These are phyloP conservation scores for Gyrodon lividus DNA, from an alignment of 768 basidiomycete species.

Conservation along the genomic window DNA sequence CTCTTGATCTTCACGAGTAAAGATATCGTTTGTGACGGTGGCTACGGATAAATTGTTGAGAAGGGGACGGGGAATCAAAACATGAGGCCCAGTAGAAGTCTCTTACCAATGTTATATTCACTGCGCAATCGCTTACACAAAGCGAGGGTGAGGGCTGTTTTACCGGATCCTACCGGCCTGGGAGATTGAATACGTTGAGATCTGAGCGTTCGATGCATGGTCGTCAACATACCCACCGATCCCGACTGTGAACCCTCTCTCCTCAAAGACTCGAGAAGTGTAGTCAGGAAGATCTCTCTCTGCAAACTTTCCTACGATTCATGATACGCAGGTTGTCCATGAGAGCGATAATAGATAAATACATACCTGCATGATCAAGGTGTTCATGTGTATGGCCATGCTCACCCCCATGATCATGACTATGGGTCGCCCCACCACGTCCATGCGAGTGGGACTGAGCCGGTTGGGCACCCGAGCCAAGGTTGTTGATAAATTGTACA, in stretches of 20 bases:
- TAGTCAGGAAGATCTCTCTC: slow-evolving; percentile 94
- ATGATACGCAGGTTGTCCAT: neutral
- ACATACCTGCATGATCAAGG: slow-evolving; percentile 80
- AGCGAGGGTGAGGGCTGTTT: slow-evolving; percentile 91
- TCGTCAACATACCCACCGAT: slow-evolving; percentile 79
- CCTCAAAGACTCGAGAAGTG: slow-evolving; percentile 76
- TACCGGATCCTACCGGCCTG: slow-evolving; percentile 97
- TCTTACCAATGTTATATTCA: slow-evolving; percentile 87
- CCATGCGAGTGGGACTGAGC: slow-evolving; percentile 53
- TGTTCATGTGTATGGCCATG: slow-evolving; percentile 97
- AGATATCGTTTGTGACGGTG: slow-evolving; percentile 99
- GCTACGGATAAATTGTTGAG: slow-evolving; percentile 44
- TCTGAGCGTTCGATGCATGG: neutral
- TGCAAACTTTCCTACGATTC: slow-evolving; percentile 72
- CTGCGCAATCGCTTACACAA: slow-evolving; percentile 80
- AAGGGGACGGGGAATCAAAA: slow-evolving; percentile 1
- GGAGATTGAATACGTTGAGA: slow-evolving; percentile 1
- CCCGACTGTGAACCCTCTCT: slow-evolving; percentile 95
- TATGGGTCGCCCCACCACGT: slow-evolving; percentile 35
- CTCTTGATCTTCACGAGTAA: slow-evolving; percentile 96
- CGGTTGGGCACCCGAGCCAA: slow-evolving; percentile 39
- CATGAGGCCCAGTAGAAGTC: slow-evolving; percentile 1
- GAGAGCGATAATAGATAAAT: neutral
- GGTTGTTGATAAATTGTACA: slow-evolving; percentile 75
- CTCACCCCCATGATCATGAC: slow-evolving; percentile 63